Evolutionary conservation across 2,329 filamentous ascomycete genomes (phyloP).

Genomic region (Botryosphaeria dothidea): DNA sequence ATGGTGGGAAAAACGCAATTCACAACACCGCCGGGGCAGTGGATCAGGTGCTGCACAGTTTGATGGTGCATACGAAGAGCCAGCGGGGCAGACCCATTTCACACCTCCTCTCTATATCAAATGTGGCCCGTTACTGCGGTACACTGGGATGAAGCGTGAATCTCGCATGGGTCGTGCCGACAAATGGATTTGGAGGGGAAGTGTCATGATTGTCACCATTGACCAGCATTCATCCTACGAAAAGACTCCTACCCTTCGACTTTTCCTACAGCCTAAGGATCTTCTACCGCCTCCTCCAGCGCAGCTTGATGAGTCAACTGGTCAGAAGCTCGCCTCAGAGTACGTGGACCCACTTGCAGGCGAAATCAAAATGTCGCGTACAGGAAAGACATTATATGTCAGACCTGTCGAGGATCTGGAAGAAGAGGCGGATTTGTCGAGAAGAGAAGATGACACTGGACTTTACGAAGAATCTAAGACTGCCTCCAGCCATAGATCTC

Average conservation of each 20-base stretch:
- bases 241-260: slow-evolving; percentile 70
- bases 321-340: slow-evolving; percentile 67
- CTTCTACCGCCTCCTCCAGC: slow-evolving; percentile 76
- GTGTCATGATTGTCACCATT: slow-evolving; percentile 90
- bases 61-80: slow-evolving; percentile 68
- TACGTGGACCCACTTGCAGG: slow-evolving; percentile 90
- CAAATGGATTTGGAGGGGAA: slow-evolving; percentile 87
- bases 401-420: slow-evolving; percentile 84
- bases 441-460: slow-evolving; percentile 76
- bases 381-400: slow-evolving; percentile 84
- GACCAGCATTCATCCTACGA: slow-evolving; percentile 84
- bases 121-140: slow-evolving; percentile 87
- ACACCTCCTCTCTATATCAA: slow-evolving; percentile 82
- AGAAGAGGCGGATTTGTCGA: slow-evolving; percentile 75
- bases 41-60: slow-evolving; percentile 39
- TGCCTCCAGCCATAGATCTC: slow-evolving; percentile 43
- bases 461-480: slow-evolving; percentile 72
- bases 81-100: slow-evolving; percentile 69
- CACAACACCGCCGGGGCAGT: slow-evolving; percentile 41
- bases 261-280: slow-evolving; percentile 87
- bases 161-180: slow-evolving; percentile 46
- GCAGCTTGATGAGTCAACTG: slow-evolving; percentile 62
- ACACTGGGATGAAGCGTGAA: slow-evolving; percentile 77
- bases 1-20: slow-evolving; percentile 74
- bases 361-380: slow-evolving; percentile 79